Percentiles rank a stretch among this genome's conserved stretches.
Evolutionary conservation across 2,329 filamentous ascomycete species (phyloP).

Genomic region (Cadophora luteo-olivacea): DNA sequence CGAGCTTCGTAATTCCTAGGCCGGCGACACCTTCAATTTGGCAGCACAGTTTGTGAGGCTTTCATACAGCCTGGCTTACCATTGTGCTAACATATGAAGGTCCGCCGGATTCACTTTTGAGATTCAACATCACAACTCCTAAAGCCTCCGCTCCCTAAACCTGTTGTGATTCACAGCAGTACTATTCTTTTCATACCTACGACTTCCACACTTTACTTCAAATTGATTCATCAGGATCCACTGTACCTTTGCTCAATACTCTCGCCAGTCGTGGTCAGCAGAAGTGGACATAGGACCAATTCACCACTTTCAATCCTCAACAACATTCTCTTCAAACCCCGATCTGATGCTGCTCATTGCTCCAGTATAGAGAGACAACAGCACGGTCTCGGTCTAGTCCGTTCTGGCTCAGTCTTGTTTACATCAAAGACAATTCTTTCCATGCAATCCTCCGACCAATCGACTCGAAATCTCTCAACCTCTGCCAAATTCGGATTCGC

Average conservation of each 20-base stretch:
- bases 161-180: neutral
- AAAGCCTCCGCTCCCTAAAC: neutral
- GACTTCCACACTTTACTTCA: neutral
- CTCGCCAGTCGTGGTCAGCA: neutral
- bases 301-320: neutral
- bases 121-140: neutral
- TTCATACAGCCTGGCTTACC: neutral
- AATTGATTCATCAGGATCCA: neutral
- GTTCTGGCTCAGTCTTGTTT: neutral
- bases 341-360: neutral
- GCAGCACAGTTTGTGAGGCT: slow-evolving; percentile 4
- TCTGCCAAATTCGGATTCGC: slow-evolving; percentile 28
- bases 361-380: neutral
- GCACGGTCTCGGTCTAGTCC: neutral
- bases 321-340: neutral
- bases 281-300: neutral
- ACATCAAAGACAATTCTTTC: neutral
- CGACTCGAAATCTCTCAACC: slow-evolving; percentile 22
- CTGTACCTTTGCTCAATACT: neutral
- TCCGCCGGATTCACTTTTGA: neutral
- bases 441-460: slow-evolving; percentile 12
- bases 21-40: neutral
- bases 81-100: slow-evolving; percentile 1
- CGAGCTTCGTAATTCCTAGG: slow-evolving; percentile 4
- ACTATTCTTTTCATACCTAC: neutral